Evolutionary conservation across 108 stramenopile species (phyloP).

Genomic region (Cyclotella atomus): DNA sequence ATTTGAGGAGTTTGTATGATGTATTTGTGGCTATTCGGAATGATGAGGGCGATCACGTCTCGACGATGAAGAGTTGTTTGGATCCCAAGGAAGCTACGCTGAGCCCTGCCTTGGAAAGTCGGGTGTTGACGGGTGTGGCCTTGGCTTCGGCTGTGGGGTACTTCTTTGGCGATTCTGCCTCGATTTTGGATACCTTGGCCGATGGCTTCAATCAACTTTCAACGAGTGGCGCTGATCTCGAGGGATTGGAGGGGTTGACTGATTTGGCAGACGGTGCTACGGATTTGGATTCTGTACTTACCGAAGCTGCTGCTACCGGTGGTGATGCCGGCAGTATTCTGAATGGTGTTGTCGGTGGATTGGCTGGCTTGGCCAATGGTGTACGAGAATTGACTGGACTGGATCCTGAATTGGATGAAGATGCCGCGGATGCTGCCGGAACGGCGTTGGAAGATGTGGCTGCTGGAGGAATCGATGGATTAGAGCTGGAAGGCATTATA

Average conservation of each 20-base stretch:
- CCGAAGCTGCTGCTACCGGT: slow-evolving; percentile 16
- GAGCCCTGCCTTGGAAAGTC: slow-evolving; percentile 45
- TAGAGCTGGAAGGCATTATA: slow-evolving; percentile 39
- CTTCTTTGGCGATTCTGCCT: slow-evolving; percentile 25
- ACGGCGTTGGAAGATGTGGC: slow-evolving; percentile 43
- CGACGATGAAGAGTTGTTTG: slow-evolving; percentile 51
- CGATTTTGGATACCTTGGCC: slow-evolving; percentile 7
- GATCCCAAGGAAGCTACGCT: slow-evolving; percentile 46
- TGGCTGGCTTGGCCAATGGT: slow-evolving; percentile 35
- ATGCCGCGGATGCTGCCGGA: slow-evolving; percentile 35
- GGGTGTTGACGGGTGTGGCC: slow-evolving; percentile 52
- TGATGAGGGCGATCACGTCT: slow-evolving; percentile 72
- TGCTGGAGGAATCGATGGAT: slow-evolving; percentile 38
- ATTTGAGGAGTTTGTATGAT: slow-evolving; percentile 59
- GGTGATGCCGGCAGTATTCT: slow-evolving; percentile 5
- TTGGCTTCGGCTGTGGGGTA: slow-evolving; percentile 36
- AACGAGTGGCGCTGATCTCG: not conserved
- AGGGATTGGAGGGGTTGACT: slow-evolving; percentile 24
- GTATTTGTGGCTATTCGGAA: slow-evolving; percentile 59
- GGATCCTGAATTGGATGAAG: slow-evolving; percentile 26
- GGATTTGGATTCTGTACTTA: slow-evolving; percentile 35
- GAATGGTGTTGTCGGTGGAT: slow-evolving; percentile 29
- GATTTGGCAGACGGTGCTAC: slow-evolving; percentile 27
- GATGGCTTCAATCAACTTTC: slow-evolving; percentile 12
- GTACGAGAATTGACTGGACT: slow-evolving; percentile 21